A percentile compares a stretch with the other conserved stretches of the same genome.
These are phyloP conservation scores for Ganoderma multipileum DNA, from an alignment of 1,284 basidiomycete genomes.

Conservation along the genomic window DNA sequence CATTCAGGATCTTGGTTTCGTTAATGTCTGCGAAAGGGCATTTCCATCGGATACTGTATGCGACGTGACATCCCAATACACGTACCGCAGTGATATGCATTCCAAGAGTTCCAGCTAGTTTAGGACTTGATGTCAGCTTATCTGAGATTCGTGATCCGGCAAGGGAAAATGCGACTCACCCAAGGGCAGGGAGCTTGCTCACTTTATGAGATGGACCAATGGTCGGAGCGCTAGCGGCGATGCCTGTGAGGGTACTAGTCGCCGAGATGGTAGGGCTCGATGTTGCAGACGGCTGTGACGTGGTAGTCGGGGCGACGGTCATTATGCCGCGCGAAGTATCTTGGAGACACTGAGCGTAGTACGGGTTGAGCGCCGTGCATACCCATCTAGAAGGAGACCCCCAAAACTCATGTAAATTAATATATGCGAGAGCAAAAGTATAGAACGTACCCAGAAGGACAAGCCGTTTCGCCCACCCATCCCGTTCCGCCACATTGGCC, in stretches of 20 bases:
- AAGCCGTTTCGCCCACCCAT: slow-evolving; percentile 43
- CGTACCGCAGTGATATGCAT: slow-evolving; percentile 55
- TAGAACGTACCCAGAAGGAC: slow-evolving; percentile 39
- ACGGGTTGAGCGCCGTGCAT: slow-evolving; percentile 35
- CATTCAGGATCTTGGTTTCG: slow-evolving; percentile 52
- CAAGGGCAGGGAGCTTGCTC: slow-evolving; percentile 46
- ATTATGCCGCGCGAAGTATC: slow-evolving; percentile 14
- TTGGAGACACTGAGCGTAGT: slow-evolving; percentile 47
- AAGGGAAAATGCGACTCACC: slow-evolving; percentile 34
- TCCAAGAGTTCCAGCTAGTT: slow-evolving; percentile 61
- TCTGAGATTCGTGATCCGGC: too few relatives aligned
- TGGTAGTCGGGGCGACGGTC: neutral
- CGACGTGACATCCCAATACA: neutral
- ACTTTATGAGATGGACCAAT: slow-evolving; percentile 39
- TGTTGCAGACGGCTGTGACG: slow-evolving; percentile 8
- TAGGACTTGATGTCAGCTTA: neutral
- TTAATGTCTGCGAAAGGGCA: slow-evolving; percentile 46
- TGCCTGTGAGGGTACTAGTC: slow-evolving; percentile 18
- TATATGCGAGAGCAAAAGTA: neutral
- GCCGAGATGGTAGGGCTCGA: slow-evolving; percentile 13
- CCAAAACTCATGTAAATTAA: neutral
- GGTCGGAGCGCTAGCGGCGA: slow-evolving; percentile 37
- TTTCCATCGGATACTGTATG: neutral
- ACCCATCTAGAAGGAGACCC: neutral
- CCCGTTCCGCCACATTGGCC: slow-evolving; percentile 45